Evolutionary conservation across 139 green algal species (phyloP), one percentile per base, ranked within the genome.

Genomic region (Closterium sp.): DNA sequence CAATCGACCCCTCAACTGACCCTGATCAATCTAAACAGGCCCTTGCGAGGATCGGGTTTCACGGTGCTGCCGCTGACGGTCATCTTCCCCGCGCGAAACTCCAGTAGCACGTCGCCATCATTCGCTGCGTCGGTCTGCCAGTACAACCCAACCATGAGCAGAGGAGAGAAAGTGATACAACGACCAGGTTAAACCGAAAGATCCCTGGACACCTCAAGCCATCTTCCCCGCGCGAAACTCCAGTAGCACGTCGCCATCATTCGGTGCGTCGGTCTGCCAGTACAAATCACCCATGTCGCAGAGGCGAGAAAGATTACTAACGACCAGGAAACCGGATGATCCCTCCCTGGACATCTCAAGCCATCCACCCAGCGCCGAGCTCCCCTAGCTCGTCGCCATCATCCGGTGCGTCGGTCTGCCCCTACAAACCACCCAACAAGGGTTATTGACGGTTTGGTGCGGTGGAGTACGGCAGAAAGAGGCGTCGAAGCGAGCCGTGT

Each of bases 31-130:
- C 92, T 86, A 7, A 96, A 28, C 34, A 94, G 33, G 23, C 95
- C 95, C 34, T 96, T 97, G n/a, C 95, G 88, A 1, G 90, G 43
- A 69, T 96, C 95, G 3, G 95, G 92, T 28, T 34, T 83, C 32
- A 97, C 90, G 10, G 55, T 91, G 38, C 81, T 93, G 33, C 92
- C 93, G 6, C 84, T 83, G 1, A 88, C 38, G 6, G 91, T 2
- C 87, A 96, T 93, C 69, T 30, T 28, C 1, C 95, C 95, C 3
- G 86, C 88, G 2, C 91, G 91, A 23, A 95, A 89, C 90, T 96
- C 91, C 1, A 94, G 87, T 0, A 96, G 83, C 83, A 86, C 30
- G 8, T 86, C 83, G 4, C 55, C 55, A 28, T 76, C 55, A 76
- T 12, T 76, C 12, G 55, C 16, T 76, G 55, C 55, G 55, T 76